Evolutionary conservation across 768 basidiomycete genomes (phyloP).

Genomic region (Mycena latifolia): DNA sequence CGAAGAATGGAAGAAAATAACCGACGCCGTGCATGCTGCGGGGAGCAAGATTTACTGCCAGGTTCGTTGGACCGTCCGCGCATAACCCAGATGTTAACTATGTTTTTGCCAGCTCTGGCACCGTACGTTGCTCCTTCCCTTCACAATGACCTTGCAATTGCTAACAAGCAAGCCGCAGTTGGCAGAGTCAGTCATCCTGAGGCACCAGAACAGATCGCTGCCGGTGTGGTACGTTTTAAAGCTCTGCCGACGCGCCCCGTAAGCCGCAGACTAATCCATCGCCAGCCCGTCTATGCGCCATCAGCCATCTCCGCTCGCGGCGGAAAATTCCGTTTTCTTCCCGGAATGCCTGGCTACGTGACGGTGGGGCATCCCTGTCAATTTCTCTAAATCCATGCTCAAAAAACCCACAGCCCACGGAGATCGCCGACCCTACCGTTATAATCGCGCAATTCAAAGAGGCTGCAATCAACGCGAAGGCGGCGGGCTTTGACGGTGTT

Average conservation of each 20-base stretch:
- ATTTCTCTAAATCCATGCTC: constrained; percentile 31
- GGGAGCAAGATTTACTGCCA: too few relatives aligned
- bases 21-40: too few relatives aligned
- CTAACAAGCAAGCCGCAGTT: too few relatives aligned
- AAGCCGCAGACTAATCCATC: neutral
- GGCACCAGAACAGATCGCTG: constrained; percentile 49
- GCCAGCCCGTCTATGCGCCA: constrained; percentile 57
- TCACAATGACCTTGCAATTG: too few relatives aligned
- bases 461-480: constrained; percentile 49
- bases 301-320: constrained; percentile 41
- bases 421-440: constrained; percentile 43
- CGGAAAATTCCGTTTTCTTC: constrained; percentile 43
- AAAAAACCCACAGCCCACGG: constrained; percentile 46
- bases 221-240: constrained; percentile 54
- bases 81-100: too few relatives aligned
- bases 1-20: too few relatives aligned
- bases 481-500: constrained; percentile 28
- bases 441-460: constrained; percentile 46
- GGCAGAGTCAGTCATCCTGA: constrained; percentile 25
- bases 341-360: constrained; percentile 45
- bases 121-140: too few relatives aligned
- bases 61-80: too few relatives aligned
- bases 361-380: constrained; percentile 14
- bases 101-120: constrained; percentile 54
- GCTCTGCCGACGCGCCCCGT: too few relatives aligned